Conservation (phyloP, 345 rosid genomes). For the Chamaenerion angustifolium region DNA sequence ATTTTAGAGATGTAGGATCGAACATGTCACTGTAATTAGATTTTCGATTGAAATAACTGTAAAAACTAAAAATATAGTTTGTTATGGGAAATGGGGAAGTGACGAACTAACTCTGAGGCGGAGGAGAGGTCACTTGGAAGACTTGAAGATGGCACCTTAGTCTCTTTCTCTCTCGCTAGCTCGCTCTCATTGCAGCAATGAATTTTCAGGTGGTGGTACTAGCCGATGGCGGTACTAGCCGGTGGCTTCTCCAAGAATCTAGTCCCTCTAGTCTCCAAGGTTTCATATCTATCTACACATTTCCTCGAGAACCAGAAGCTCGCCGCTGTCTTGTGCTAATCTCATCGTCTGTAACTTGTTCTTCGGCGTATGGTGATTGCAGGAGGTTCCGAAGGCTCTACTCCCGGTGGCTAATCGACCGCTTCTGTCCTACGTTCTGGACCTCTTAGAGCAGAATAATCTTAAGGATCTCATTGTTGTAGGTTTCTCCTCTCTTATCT, state of each 20-base stretch:
- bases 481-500: slow-evolving; percentile 8
- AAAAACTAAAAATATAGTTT: not conserved
- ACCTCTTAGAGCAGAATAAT: slow-evolving; percentile 60
- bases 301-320: not conserved
- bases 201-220: slow-evolving; percentile 93
- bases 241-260: slow-evolving; percentile 73
- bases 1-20: no score
- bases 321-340: not conserved
- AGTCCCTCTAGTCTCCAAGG: slow-evolving; percentile 80
- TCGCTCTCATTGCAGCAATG: slow-evolving; percentile 20
- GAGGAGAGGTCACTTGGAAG: not conserved
- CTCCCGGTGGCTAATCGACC: slow-evolving; percentile 96
- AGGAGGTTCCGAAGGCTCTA: slow-evolving; percentile 87
- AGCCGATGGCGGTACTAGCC: no score
- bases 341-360: not conserved
- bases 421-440: slow-evolving; percentile 66
- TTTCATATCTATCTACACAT: slow-evolving; percentile 2
- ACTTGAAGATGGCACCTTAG: no score
- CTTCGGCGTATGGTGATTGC: slow-evolving; percentile 6
- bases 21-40: no score
- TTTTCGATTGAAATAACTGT: no score
- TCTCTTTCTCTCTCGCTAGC: not conserved
- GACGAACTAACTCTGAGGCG: not conserved
- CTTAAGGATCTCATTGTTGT: slow-evolving; percentile 91
- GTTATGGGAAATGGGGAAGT: not conserved